These are phyloP conservation scores for Euphorbia corollata DNA, from an alignment of 441 rosid species.

Conservation along the genomic window DNA sequence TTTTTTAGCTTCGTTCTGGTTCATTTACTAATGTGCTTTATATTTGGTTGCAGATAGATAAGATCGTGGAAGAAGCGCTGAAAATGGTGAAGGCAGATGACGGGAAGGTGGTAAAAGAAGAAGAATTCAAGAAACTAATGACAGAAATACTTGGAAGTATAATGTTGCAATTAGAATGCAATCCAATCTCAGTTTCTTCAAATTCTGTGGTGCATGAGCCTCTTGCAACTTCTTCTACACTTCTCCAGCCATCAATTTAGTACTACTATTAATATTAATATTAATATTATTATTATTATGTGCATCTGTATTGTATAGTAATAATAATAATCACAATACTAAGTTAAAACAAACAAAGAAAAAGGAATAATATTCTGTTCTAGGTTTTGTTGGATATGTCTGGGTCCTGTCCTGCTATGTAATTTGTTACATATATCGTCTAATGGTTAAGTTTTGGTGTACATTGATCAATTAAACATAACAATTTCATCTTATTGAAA, in stretches of 20 bases:
- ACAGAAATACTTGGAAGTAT: conserved; percentile 66
- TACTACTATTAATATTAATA: too few relatives aligned
- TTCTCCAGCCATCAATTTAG: conserved; percentile 29
- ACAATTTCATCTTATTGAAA: too few relatives aligned
- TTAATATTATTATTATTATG: too few relatives aligned
- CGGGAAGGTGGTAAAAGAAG: conserved; percentile 67
- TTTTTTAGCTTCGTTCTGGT: background rate
- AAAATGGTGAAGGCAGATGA: conserved; percentile 65
- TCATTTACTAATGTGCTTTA: background rate
- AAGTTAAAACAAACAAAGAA: too few relatives aligned
- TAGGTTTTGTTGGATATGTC: too few relatives aligned
- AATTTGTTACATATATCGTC: too few relatives aligned
- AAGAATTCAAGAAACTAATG: conserved; percentile 70
- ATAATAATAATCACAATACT: too few relatives aligned
- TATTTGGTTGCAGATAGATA: conserved; percentile 50
- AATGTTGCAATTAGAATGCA: conserved; percentile 79
- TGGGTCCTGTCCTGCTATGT: too few relatives aligned
- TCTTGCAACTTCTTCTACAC: conserved; percentile 44
- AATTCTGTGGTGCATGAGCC: conserved; percentile 95
- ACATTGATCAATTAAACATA: too few relatives aligned
- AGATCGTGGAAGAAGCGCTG: conserved; percentile 40
- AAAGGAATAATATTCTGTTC: too few relatives aligned
- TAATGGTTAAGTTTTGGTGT: too few relatives aligned
- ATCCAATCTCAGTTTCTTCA: conserved; percentile 56
- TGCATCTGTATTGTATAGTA: too few relatives aligned